Evolutionary conservation across 495 filamentous ascomycete species (phyloP).

Genomic region (Umbilicaria muhlenbergii): DNA sequence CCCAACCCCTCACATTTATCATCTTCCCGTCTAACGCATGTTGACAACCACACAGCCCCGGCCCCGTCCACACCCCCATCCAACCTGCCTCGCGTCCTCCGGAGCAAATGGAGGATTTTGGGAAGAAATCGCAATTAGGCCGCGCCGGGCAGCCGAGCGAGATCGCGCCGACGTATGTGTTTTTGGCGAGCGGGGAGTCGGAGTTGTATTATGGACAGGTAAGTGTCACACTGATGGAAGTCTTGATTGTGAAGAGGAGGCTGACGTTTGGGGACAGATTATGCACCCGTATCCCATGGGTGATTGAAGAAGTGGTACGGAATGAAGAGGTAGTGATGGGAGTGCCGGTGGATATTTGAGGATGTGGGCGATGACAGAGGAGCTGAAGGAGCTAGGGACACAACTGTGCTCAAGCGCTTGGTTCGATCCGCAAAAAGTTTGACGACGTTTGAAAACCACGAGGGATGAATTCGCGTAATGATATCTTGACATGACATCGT

Average conservation of each 20-base stretch:
- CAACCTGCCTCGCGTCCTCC: conserved; percentile 32
- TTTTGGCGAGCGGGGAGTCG: conserved; percentile 39
- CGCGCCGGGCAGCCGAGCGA: conserved; percentile 45
- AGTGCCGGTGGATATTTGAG: too few species aligned
- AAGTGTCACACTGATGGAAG: too few species aligned
- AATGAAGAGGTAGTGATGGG: too few species aligned
- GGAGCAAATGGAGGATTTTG: conserved; percentile 39
- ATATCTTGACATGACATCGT: too few species aligned
- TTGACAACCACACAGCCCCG: conserved; percentile 21
- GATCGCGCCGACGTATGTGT: conserved; percentile 46
- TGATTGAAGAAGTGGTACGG: conserved; percentile 14
- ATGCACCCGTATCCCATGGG: conserved; percentile 34
- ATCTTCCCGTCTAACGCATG: too few species aligned
- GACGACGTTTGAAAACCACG: too few species aligned
- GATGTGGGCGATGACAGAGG: too few species aligned
- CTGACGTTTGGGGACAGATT: conserved; percentile 27
- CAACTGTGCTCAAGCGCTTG: too few species aligned
- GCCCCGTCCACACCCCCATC: conserved; percentile 43
- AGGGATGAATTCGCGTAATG: too few species aligned
- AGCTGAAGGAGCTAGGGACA: too few species aligned
- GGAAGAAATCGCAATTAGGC: conserved; percentile 26
- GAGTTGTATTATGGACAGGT: conserved; percentile 28
- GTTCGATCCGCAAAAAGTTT: too few species aligned
- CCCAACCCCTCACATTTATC: too few species aligned
- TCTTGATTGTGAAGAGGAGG: conserved; percentile 1